A percentile compares a stretch with the other conserved stretches of the same genome.
phyloP scores from a whole-genome alignment of 1,284 basidiomycete species.

The Peniophora sp. region DNA sequence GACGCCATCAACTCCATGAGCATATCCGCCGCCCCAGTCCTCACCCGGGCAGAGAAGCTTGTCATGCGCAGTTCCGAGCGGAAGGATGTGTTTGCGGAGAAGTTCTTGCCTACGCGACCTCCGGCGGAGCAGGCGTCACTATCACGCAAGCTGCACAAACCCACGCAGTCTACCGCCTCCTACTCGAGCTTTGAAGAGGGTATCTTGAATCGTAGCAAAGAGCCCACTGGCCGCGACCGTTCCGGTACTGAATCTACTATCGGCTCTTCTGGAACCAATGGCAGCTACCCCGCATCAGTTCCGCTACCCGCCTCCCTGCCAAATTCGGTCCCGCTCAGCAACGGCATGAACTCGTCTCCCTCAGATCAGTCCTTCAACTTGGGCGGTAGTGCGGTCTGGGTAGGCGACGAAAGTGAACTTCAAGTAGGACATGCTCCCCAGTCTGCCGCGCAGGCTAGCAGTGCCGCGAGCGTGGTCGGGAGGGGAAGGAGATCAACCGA shows the following conservation, averaged over 20 bases:
- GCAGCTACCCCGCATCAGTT: slow-evolving; percentile 3
- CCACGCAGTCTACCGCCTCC: slow-evolving; percentile 51
- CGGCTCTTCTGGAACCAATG: slow-evolving; percentile 19
- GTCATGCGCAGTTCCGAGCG: slow-evolving; percentile 87
- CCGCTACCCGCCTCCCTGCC: slow-evolving; percentile 9
- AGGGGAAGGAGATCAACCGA: slow-evolving; percentile 64
- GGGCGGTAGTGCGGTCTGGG: slow-evolving; percentile 73
- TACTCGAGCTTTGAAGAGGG: slow-evolving; percentile 63
- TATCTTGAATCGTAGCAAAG: slow-evolving; percentile 36
- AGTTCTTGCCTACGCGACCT: slow-evolving; percentile 35
- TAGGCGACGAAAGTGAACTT: slow-evolving; percentile 56
- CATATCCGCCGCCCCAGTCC: slow-evolving; percentile 67
- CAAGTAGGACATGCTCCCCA: slow-evolving; percentile 20
- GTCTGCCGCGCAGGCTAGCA: slow-evolving; percentile 12
- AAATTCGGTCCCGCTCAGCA: slow-evolving; percentile 18
- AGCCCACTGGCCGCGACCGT: slow-evolving; percentile 27
- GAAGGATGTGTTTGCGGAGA: slow-evolving; percentile 88
- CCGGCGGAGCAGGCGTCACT: slow-evolving; percentile 8
- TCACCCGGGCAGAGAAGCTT: slow-evolving; percentile 79
- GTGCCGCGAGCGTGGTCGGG: slow-evolving; percentile 10
- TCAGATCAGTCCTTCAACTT: slow-evolving; percentile 64
- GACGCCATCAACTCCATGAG: slow-evolving; percentile 92
- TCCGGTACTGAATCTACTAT: slow-evolving; percentile 30
- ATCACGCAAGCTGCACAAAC: slow-evolving; percentile 29
- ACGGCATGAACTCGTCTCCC: slow-evolving; percentile 36